Evolutionary conservation across 768 basidiomycete species (phyloP), one percentile per base, ranked within the genome.

Genomic region (Suillus paluster): DNA sequence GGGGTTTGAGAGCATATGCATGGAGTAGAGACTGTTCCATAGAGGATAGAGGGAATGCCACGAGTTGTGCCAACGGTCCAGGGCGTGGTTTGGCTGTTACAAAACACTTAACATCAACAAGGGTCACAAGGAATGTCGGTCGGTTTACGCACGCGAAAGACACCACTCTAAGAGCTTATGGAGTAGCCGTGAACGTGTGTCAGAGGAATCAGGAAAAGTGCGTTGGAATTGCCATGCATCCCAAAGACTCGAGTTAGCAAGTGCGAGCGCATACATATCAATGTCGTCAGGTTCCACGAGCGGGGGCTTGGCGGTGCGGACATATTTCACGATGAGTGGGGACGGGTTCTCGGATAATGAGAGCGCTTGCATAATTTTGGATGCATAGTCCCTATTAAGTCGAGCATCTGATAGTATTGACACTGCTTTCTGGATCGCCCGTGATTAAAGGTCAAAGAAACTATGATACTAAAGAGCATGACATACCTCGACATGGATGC

Each of bases 181-280:
- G 19, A 90, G 73, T 10, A 93, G 72, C 46, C 84, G 78, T 15
- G 79, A 71, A 2, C 89, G 84, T 25, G 81, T 83, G 30, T 81
- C 76, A 41, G 82, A 79, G 12, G 68, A 73, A 66, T 94, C 90
- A 36, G 80, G 81, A 67, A 92, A 93, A 0, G 86, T 86, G 17
- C 88, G 80, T 64, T 91, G 87, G 69, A 84, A 93, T 57, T 81
- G 79, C 92, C 92, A 94, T 5, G 91, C 91, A 55, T 91, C 87
- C 61, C 83, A 68, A 7, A 94, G 75, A 67, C 82, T 88, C 0
- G 81, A 77, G 33, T 90, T 84, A 0, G 86, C 87, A 27, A 94
- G 78, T 1, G 93, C 88, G 33, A 88, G 67, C 1, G 84, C 72
- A 68, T 93, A 94, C n/a, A 83, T 77, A 65, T 89, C 85, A 56